phyloP scores from a whole-genome alignment of 352 stramenopile genomes.

The Phytophthora podocarpi region DNA sequence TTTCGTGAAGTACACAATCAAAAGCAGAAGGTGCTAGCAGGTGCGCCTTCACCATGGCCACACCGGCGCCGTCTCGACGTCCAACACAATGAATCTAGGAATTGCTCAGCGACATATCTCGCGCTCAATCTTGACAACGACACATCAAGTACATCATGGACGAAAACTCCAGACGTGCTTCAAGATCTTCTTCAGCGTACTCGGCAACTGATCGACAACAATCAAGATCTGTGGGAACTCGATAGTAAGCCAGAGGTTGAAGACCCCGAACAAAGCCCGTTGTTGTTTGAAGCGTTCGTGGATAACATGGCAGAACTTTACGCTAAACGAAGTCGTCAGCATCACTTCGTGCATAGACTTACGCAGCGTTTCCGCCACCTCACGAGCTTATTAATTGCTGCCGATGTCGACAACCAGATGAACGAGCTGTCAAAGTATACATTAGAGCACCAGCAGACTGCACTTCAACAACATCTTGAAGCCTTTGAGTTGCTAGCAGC shows the following conservation, averaged over 20 bases:
- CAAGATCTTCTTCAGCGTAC: slow-evolving; percentile 10
- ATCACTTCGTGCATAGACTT: slow-evolving; percentile 21
- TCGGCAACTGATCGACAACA: slow-evolving; percentile 7
- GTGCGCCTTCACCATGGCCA: slow-evolving; percentile 19
- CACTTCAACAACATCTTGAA: slow-evolving; percentile 37
- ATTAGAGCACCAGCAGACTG: slow-evolving; percentile 27
- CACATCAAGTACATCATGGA: not conserved
- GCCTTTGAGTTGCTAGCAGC: slow-evolving; percentile 40
- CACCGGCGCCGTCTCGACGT: slow-evolving; percentile 15
- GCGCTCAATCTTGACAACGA: not conserved
- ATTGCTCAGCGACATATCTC: not conserved
- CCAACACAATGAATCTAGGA: not conserved
- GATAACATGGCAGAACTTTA: slow-evolving; percentile 19
- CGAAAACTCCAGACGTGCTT: slow-evolving; percentile 7
- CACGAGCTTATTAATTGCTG: slow-evolving; percentile 7
- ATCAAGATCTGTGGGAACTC: not conserved
- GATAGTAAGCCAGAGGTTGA: not conserved
- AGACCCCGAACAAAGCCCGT: not conserved
- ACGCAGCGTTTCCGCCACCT: slow-evolving; percentile 29
- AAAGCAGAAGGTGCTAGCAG: slow-evolving; percentile 1
- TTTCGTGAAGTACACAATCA: slow-evolving; percentile 24
- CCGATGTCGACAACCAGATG: not conserved
- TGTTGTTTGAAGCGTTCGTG: slow-evolving; percentile 19
- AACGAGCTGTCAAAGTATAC: slow-evolving; percentile 29
- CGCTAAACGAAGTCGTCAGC: slow-evolving; percentile 12